These are phyloP conservation scores for Notholithocarpus densiflorus DNA, from an alignment of 306 rosid genomes.

Conservation along the genomic window DNA sequence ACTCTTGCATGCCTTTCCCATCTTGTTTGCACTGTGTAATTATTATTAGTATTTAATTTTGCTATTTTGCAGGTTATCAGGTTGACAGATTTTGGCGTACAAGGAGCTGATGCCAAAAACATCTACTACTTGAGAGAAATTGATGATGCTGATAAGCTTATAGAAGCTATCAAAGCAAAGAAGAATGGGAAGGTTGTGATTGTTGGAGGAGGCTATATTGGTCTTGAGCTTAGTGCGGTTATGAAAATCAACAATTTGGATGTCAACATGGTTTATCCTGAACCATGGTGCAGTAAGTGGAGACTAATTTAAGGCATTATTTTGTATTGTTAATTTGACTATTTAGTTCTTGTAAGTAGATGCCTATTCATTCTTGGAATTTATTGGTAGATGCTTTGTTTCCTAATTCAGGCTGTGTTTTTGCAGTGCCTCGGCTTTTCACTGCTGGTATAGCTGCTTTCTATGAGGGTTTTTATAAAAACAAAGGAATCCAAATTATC, in stretches of 20 bases:
- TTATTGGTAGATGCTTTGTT: not conserved
- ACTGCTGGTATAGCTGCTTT: constrained; percentile 79
- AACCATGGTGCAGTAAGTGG: constrained; percentile 99
- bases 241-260: constrained; percentile 72
- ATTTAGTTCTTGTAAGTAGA: not conserved
- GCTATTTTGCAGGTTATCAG: constrained; percentile 63
- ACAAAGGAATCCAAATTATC: constrained; percentile 75
- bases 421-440: constrained; percentile 97
- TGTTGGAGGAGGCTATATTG: constrained; percentile 98
- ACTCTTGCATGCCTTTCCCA: constrained; percentile 7
- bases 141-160: constrained; percentile 82
- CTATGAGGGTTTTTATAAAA: constrained; percentile 79
- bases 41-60: not conserved
- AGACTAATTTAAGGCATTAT: not conserved
- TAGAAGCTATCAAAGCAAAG: constrained; percentile 67
- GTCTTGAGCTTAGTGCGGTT: constrained; percentile 91
- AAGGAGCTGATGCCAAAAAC: constrained; percentile 97
- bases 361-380: not conserved
- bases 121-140: constrained; percentile 90
- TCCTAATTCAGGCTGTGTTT: constrained; percentile 18
- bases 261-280: constrained; percentile 93
- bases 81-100: constrained; percentile 80
- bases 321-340: not conserved
- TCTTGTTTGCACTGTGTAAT: constrained; percentile 6
- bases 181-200: constrained; percentile 84